Evolutionary conservation across 768 basidiomycete species (phyloP), one percentile per base, ranked within the genome.

Genomic region (Lyophyllum atratum): DNA sequence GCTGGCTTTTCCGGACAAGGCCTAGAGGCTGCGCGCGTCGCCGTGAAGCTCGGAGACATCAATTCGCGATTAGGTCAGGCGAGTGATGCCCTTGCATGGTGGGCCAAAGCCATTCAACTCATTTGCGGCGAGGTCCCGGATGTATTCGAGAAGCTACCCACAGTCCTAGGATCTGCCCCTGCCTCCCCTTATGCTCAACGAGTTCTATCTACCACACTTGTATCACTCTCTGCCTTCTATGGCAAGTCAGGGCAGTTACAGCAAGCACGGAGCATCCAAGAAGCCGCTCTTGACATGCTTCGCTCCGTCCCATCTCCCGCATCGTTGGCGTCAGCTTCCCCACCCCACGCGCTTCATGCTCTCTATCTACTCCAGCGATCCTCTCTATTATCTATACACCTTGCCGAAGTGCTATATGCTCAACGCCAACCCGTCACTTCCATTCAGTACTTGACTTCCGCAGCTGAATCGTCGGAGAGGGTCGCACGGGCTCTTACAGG

Each of bases 201-300:
- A 54, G 81, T 81, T 25, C 68, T 90, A 47, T 74, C 80, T 0
- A 83, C 83, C 22, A 75, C 82, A 12, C 74, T 92, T 3, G 81
- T 90, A 7, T 88, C 90, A n/a, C 67, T 89, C 22, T 92, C 90
- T 21, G 85, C 86, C 4, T 82, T 80, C 63, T 87, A 87, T 65
- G 85, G 89, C 15, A 83, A 79, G 22, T 78, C 83, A 2, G 81
- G 83, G 14, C 76, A 81, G 52, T 71, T 89, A 14, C 65, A 64
- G 25, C 73, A 84, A 61, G 90, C 90, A 6, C 80, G 76, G 62
- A 68, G 70, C 25, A 59, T 87, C 15, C 82, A 91, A 67, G 81
- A 88, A 66, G 69, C 74, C 0, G 73, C 84, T 1, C 77, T 92
- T 22, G 62, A 69, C 22, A 71, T 88, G 43, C 73, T 91, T 54